Percentiles rank a stretch among this genome's conserved stretches.
Evolutionary conservation across 1,139 yeast genomes (phyloP).

Genomic region (Hansenula lynferdii): DNA sequence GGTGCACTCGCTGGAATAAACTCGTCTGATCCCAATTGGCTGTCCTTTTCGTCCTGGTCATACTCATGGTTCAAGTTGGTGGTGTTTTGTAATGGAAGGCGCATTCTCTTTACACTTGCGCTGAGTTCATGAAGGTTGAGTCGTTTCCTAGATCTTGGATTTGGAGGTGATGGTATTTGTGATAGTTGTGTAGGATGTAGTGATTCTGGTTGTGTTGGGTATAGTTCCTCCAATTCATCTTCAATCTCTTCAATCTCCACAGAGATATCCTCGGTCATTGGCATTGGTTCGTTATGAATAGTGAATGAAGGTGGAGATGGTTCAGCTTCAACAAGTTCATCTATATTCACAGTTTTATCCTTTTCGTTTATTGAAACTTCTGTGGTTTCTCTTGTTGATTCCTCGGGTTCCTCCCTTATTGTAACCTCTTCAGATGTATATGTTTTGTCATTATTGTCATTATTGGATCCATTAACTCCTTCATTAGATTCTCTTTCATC

Average conservation of each 20-base stretch:
- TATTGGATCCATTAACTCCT: background rate
- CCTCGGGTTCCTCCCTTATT: too few species aligned
- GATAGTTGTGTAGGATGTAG: conserved; percentile 13
- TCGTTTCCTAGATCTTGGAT: background rate
- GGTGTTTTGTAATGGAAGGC: background rate
- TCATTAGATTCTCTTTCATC: background rate
- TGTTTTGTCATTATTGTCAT: background rate
- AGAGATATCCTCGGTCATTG: conserved; percentile 1
- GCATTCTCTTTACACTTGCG: background rate
- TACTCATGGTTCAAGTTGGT: background rate
- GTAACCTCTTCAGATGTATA: background rate
- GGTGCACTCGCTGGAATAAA: conserved; percentile 12
- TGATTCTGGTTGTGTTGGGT: conserved; percentile 23
- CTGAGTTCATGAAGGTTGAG: background rate
- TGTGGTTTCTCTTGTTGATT: too few species aligned
- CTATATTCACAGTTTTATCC: too few species aligned
- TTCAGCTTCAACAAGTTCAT: too few species aligned
- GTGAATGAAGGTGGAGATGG: too few species aligned
- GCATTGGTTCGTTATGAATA: background rate
- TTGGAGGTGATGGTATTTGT: conserved; percentile 8
- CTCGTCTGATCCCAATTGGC: conserved; percentile 1
- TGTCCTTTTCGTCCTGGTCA: background rate
- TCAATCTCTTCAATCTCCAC: conserved; percentile 14
- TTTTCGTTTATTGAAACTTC: too few species aligned
- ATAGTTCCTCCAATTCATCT: conserved; percentile 21